Percentiles rank a stretch among this genome's conserved stretches.
Conservation (phyloP, 2,329 filamentous ascomycete genomes). For the Rugonectria rugulosa region DNA sequence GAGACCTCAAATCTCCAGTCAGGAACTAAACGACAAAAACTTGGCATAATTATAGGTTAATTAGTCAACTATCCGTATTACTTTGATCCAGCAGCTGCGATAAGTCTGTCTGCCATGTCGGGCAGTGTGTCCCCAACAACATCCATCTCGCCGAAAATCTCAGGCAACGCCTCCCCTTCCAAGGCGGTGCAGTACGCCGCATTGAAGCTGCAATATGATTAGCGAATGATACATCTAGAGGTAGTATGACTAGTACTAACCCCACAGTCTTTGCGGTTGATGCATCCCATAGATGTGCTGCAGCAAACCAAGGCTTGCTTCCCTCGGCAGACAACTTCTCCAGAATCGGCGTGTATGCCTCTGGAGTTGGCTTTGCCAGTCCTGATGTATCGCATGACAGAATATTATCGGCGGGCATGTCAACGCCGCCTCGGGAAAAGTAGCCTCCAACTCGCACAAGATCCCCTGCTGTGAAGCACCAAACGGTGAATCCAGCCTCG, state of each 20-base stretch:
- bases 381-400: constrained; percentile 29
- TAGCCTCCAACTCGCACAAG: constrained; percentile 26
- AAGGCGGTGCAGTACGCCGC: constrained; percentile 26
- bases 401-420: constrained; percentile 26
- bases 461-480: constrained; percentile 28
- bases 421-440: constrained; percentile 25
- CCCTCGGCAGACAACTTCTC: constrained; percentile 24
- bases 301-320: constrained; percentile 30
- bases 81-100: constrained; percentile 26
- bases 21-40: too few relatives aligned
- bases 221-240: neutral
- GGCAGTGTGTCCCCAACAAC: constrained; percentile 26
- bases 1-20: too few relatives aligned
- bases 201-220: constrained; percentile 20
- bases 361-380: constrained; percentile 28
- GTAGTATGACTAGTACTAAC: neutral
- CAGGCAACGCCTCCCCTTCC: constrained; percentile 26
- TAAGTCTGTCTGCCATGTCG: constrained; percentile 30
- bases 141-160: constrained; percentile 34
- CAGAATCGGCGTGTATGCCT: constrained; percentile 29
- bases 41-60: too few relatives aligned
- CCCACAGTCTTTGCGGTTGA: constrained; percentile 28
- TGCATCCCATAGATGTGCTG: constrained; percentile 32
- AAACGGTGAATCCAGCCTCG: constrained; percentile 23
- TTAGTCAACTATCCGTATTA: too few relatives aligned